Evolutionary conservation across 768 basidiomycete species (phyloP), one percentile per base, ranked within the genome.

Genomic region (Calocera viscosa): DNA sequence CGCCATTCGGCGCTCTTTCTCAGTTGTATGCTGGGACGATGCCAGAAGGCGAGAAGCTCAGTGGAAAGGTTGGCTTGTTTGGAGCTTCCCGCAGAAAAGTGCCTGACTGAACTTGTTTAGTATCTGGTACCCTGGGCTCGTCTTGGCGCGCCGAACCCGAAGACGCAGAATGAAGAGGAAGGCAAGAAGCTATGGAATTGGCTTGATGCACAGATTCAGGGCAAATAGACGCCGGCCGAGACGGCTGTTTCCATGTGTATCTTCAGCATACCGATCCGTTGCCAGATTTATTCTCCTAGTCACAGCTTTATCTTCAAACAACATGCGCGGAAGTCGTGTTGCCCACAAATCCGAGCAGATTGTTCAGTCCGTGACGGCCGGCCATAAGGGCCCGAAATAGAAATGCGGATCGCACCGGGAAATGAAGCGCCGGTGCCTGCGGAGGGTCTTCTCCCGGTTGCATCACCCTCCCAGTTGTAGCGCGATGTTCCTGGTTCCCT

Each of bases 111-210:
- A 2, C 30, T 60, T 16, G 19, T 26, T 16, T 32, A 14, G 53
- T 60, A 60, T 24, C 53, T 60, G 22, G 53, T 60, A 2, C 53
- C 53, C 19, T 60, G 53, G 53, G 53, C 53, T 14, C 30, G 53
- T 2, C 53, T 60, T 26, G 53, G 53, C 26, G 3, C 49, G 10
- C 49, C 49, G 19, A 60, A 60, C 19, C 53, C 53, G 53, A 60
- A 32, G 53, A 60, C 53, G 19, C 53, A 60, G 30, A 24, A 60
- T 60, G 53, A 28, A 24, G 53, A 60, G 53, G 53, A 60, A 60
- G 10, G 53, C 26, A 60, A 60, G 53, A 60, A 60, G 53, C 53
- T 60, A 7, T 60, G 53, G 53, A 60, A 60, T 24, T 60, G 53
- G 53, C 30, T 60, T 10, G 53, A 60, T 26, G 53, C 53, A 16